phyloP scores from a whole-genome alignment of 306 rosid genomes.

The Coriaria nepalensis region DNA sequence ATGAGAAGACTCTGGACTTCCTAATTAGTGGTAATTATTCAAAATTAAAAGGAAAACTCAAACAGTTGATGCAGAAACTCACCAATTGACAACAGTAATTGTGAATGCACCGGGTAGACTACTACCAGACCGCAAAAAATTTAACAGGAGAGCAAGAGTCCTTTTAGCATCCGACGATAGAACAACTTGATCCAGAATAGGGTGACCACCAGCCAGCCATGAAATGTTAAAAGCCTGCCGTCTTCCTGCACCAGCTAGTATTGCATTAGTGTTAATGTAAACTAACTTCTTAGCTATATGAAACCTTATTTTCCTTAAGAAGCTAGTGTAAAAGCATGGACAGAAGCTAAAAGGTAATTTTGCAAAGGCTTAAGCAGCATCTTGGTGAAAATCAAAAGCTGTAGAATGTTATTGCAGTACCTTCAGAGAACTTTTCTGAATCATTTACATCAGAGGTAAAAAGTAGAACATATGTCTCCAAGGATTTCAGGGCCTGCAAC shows the following conservation, averaged over 20 bases:
- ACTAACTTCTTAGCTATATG: constrained; percentile 2
- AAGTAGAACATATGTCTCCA: constrained; percentile 71
- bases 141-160: constrained; percentile 60
- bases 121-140: constrained; percentile 54
- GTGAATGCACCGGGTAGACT: constrained; percentile 68
- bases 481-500: constrained; percentile 75
- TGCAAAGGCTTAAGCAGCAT: too few species aligned
- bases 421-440: constrained; percentile 51
- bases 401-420: constrained; percentile 29
- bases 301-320: too few species aligned
- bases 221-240: constrained; percentile 54
- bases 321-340: too few species aligned
- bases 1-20: too few species aligned
- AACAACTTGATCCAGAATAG: constrained; percentile 58
- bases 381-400: too few species aligned
- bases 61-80: constrained; percentile 29
- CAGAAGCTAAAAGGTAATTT: too few species aligned
- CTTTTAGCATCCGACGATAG: constrained; percentile 77
- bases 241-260: constrained; percentile 30
- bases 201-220: constrained; percentile 73
- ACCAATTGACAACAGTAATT: constrained; percentile 74
- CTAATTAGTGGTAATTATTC: too few species aligned
- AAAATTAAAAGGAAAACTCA: constrained; percentile 5
- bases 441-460: constrained; percentile 53
- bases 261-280: constrained; percentile 9